Base-by-base conservation (phyloP, 2,329 filamentous ascomycete species). In the Epichloe brachyelytri region DNA sequence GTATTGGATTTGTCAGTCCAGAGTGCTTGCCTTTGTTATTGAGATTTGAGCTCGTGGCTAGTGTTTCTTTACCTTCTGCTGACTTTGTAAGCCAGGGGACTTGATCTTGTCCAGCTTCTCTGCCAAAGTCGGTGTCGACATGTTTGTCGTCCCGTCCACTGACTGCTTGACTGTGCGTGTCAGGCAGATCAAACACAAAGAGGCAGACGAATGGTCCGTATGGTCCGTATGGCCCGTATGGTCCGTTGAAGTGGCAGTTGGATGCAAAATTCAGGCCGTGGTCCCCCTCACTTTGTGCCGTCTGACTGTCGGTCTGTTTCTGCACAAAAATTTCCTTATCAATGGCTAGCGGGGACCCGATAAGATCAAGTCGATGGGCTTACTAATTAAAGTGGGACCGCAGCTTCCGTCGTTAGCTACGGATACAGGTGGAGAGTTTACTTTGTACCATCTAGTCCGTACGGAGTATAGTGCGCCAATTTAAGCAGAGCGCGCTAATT, bases 31-130 rank as follows among this genome's bases (percentile, higher is more conserved):
- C 20, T 19, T 12, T 38, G 14, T 41, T 39, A 11, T 17, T 41
- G 22, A 7, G 11, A 10, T 20, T 12, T 7, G 11, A 22, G 20
- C 1, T 19, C 26, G 12, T 12, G 39, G 36, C 1, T 19, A 30
- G 12, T 12, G 39, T n/a, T 11, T n/a, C n/a, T 74, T 59, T 73
- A 93, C 89, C 79, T 90, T 88, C 68, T 95, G 83, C 72, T 96
- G 90, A 67, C 87, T 95, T 70, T 97, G 88, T 62, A 96, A 81
- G 70, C 95, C 95, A 51, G 93, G 93, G 65, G 87, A 93, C 71
- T 93, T 87, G 69, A 97, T 96, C 79, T 94, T 96, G 73, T 91
- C 87, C 67, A 98, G 81, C 76, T 89, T 94, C 75, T 95, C 91
- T 67, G 86, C 82, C 63, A 97, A 63, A 57, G 75, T 72, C 60